A percentile compares a stretch with the other conserved stretches of the same genome.
These are phyloP conservation scores for Pecoramyces ruminantium DNA, from an alignment of 192 early-diverging fungal species.

Conservation along the genomic window DNA sequence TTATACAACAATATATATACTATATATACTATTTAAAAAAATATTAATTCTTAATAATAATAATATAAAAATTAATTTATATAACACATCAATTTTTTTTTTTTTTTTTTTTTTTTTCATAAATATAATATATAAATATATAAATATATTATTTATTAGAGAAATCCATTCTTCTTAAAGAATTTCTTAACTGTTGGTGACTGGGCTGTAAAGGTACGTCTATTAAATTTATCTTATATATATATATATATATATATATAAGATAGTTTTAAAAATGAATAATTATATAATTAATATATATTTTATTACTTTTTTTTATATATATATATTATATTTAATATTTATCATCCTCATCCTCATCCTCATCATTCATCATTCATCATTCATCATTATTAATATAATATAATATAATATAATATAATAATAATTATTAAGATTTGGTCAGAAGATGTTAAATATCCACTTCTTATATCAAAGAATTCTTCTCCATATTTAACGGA, in stretches of 20 bases:
- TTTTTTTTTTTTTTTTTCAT: not conserved
- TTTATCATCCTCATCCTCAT: too few species aligned
- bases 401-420: too few species aligned
- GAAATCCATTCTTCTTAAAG: conserved; percentile 46
- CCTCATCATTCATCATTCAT: too few species aligned
- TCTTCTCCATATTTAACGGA: conserved; percentile 30
- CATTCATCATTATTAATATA: too few species aligned
- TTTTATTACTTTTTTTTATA: not conserved
- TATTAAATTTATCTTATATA: not conserved
- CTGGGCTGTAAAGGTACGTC: conserved; percentile 28
- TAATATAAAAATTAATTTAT: conserved; percentile 2
- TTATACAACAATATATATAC: too few species aligned
- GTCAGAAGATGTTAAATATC: conserved; percentile 34
- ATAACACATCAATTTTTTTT: not conserved
- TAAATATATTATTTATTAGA: conserved; percentile 9
- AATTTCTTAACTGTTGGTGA: conserved; percentile 44
- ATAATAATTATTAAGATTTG: conserved; percentile 18
- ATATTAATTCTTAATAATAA: too few species aligned
- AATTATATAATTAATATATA: not conserved
- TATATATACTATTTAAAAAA: too few species aligned
- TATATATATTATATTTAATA: too few species aligned
- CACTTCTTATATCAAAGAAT: conserved; percentile 37
- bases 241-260: too few species aligned
- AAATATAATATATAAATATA: not conserved
- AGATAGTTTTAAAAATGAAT: too few species aligned